Conservation (phyloP, 2,329 filamentous ascomycete genomes). For the Fusarium fujikuroi region DNA sequence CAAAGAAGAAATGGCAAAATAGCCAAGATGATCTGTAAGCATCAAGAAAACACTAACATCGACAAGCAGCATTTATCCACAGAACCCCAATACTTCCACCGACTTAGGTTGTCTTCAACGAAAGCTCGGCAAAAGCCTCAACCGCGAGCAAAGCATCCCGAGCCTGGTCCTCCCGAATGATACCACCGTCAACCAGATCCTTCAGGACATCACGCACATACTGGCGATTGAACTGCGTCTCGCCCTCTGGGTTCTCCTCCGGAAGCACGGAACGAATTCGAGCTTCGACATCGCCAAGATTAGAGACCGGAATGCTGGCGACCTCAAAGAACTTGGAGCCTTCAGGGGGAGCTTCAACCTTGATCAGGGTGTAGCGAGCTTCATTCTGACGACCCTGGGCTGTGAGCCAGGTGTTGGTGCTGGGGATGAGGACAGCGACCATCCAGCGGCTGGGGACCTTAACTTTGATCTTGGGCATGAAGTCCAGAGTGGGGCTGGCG, state of each 20-base stretch:
- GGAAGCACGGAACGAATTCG: not conserved
- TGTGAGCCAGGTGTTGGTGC: not conserved
- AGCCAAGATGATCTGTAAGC: not conserved
- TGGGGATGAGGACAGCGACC: not conserved
- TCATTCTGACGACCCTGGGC: not conserved
- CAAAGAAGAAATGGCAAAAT: not conserved
- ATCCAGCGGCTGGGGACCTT: not conserved
- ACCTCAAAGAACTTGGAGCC: not conserved
- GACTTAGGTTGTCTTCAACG: not conserved
- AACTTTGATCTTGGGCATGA: not conserved
- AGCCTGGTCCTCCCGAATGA: not conserved
- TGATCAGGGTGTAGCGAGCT: not conserved
- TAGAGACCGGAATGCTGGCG: not conserved
- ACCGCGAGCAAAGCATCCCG: not conserved
- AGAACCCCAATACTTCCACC: not conserved
- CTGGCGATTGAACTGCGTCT: not conserved
- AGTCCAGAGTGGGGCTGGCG: not conserved
- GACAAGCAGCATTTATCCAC: not conserved
- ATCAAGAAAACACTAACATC: no score
- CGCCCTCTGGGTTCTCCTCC: accelerated
- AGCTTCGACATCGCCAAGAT: not conserved
- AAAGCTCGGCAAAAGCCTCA: not conserved
- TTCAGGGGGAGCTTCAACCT: not conserved
- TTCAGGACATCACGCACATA: not conserved
- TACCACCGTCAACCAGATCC: not conserved